Conservation (phyloP, 768 basidiomycete species). For the Cystofilobasidium capitatum region DNA sequence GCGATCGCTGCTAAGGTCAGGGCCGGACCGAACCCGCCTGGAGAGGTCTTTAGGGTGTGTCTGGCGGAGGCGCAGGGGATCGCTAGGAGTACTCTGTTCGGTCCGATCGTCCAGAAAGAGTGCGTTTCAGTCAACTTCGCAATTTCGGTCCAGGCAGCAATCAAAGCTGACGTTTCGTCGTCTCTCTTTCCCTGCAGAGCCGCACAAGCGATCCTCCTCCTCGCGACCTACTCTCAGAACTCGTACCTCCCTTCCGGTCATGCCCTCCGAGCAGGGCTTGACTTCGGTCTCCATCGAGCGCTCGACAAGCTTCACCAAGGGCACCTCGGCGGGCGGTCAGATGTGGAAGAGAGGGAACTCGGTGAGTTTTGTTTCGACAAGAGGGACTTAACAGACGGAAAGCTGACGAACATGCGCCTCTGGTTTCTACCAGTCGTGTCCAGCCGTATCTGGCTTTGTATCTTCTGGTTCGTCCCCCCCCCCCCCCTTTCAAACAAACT, state of each 20-base stretch:
- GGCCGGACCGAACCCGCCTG: conserved; percentile 64
- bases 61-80: conserved; percentile 94
- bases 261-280: conserved; percentile 90
- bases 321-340: conserved; percentile 45
- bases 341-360: conserved; percentile 73
- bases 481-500: conserved; percentile 51
- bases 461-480: conserved; percentile 14
- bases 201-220: conserved; percentile 54
- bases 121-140: conserved; percentile 63
- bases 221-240: conserved; percentile 88
- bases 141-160: conserved; percentile 33
- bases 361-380: conserved; percentile 49
- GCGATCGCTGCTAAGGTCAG: conserved; percentile 87
- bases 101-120: conserved; percentile 86
- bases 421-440: conserved; percentile 1
- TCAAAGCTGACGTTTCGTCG: not conserved
- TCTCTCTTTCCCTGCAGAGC: not conserved
- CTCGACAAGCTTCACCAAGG: conserved; percentile 80
- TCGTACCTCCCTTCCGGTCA: conserved; percentile 93
- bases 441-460: conserved; percentile 18
- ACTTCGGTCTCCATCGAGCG: conserved; percentile 84
- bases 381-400: too few relatives aligned
- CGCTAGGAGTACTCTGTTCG: conserved; percentile 83
- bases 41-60: conserved; percentile 77
- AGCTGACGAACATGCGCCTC: too few relatives aligned